Evolutionary conservation across 2,329 filamentous ascomycete genomes (phyloP), one percentile per base, ranked within the genome.

Genomic region (Scedosporium apiospermum): DNA sequence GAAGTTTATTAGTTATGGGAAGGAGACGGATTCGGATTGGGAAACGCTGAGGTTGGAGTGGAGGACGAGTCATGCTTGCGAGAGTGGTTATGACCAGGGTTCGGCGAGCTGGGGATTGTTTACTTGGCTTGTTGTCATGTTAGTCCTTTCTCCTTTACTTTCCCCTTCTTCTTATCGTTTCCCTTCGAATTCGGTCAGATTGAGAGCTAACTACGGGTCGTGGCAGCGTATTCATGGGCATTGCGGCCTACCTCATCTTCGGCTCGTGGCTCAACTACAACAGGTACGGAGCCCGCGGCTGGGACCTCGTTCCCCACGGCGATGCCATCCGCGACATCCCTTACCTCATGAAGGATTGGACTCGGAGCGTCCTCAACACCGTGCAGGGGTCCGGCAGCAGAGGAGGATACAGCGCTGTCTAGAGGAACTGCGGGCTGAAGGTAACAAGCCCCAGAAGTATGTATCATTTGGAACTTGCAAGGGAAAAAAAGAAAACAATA

Each of bases 261-360:
- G 93, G 93, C 66, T 96, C 93, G 21, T 99, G 95, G 95, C 87
- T 98, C 73, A 98, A 98, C 80, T 98, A 98, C 82, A 97, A 92
- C 78, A 90, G 93, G 65, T 96, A 96, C 75, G 93, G 93, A 58
- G 93, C 93, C 61, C 84, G 93, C 55, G 95, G 95, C 63, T 98
- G 93, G 93, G 95, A 98, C 70, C 82, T 97, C 18, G 80, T 98
- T 18, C 95, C 95, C 14, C 93, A 98, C 72, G 90, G 90, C 67
- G 95, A 99, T 74, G 89, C 90, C 0, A 89, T 98, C 68, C 88
- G 93, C 66, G 95, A 99, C 71, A 77, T 97, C 21, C 95, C 95
- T 3, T 98, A 97, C 72, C 82, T 98, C 62, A 76, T 96, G 66
- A 93, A 93, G 76, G 95, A 99, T 74, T 96, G 90, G 85, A 81